Evolutionary conservation across 257 asterid species (phyloP), one percentile per base, ranked within the genome.

Genomic region (Fraxinus americana): DNA sequence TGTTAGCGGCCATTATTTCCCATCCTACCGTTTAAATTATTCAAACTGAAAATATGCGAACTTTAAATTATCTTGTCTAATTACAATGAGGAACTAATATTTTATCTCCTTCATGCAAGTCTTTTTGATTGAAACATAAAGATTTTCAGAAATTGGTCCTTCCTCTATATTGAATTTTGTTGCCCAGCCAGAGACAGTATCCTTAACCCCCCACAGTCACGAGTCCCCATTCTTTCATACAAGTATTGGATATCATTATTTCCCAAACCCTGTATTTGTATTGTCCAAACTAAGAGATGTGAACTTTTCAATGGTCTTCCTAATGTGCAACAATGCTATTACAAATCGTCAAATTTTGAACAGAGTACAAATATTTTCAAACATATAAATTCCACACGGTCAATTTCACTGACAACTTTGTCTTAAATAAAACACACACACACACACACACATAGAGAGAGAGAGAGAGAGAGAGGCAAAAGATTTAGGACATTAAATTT

Each of bases 221-320:
- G 8, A 27, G 11, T 27, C 7, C 19, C 35, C 69, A 63, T 63
- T 27, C 17, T 27, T 63, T 63, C 35, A 27, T 63, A 63, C 17
- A 63, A 63, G 69, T 21, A 75, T 12, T 41, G 35, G 23, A 72
- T 43, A 21, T 43, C 50, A 59, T 39, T 29, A 29, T 75, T 19
- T 78, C 75, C 74, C 77, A 67, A 75, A 23, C 69, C 75, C 41
- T 29, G 72, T 65, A 27, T 66, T 72, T n/a, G 74, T 39, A 79
- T 50, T 45, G 38, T 66, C 76, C 80, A 71, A 70, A 74, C 32
- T 14, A 70, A 39, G 38, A 41, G 52, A 12, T 39, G 57, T 27
- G 65, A 71, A 16, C 41, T 30, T 21, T 12, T 11, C 74, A 16
- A 45, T 25, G 39, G 45, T 41, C 27, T 72, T 16, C 52, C 65